Evolutionary conservation across 2,329 filamentous ascomycete genomes (phyloP), one percentile per base, ranked within the genome.

Genomic region (Trichoderma koningii): DNA sequence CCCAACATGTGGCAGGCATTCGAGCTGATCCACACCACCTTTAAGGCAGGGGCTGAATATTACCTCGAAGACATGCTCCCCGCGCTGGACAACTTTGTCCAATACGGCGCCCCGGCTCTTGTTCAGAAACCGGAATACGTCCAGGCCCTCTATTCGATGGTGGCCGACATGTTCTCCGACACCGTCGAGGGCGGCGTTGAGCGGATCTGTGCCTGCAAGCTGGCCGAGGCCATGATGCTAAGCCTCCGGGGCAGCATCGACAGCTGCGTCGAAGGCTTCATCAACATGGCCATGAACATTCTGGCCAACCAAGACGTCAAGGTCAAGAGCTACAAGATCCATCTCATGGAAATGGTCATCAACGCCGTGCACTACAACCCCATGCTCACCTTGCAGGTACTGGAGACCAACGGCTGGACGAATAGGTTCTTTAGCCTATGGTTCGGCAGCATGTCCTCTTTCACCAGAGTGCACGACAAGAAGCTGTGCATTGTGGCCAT

Each of bases 51-150:
- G 47, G 95, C 94, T 42, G 94, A 99, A 81, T 86, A 98, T 52
- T 99, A 99, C 75, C 87, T 99, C 15, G 95, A 99, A 78, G 95
- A 99, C 72, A 99, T 99, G 95, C 88, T 99, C 17, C 95, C 95
- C 5, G 95, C 95, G 0, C 85, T 99, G 28, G 95, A 99, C 80
- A 99, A 99, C 82, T 98, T 96, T 76, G 92, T 99, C 61, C 91
- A 95, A 71, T 99, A 96, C 73, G 95, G 95, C 65, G 89, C 91
- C 50, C 84, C 88, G 21, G 89, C 90, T 72, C 83, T 99, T 66
- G 82, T 90, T 23, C 88, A 95, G 75, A 96, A 93, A 73, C 92
- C 90, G 28, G 85, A 89, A 68, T 97, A 98, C 75, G 86, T 97
- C 28, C 87, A 92, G 66, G 94, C 94, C 1, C 85, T 98, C 60